These are phyloP conservation scores for Polygonum aviculare DNA, from an alignment of 148 eudicot genomes.

Conservation along the genomic window DNA sequence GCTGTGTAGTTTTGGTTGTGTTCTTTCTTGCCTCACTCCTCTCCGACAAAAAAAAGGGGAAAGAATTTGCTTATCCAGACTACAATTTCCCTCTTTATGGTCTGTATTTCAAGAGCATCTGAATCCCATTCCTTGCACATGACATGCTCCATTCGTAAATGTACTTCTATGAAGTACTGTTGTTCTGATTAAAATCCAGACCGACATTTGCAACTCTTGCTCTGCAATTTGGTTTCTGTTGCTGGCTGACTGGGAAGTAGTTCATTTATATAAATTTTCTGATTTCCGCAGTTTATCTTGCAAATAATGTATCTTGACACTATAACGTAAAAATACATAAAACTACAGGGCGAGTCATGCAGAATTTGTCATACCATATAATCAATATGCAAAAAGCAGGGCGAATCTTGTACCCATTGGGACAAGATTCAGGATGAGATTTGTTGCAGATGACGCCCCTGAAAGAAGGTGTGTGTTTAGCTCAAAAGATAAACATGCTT, in stretches of 20 bases:
- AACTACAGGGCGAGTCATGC: conserved; percentile 66
- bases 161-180: background rate
- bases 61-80: background rate
- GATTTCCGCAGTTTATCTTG: background rate
- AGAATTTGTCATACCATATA: conserved; percentile 66
- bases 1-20: background rate
- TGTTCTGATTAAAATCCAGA: too few species aligned
- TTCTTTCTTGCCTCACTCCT: too few species aligned
- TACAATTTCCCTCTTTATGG: background rate
- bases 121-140: background rate
- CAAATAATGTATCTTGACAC: background rate
- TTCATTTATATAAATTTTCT: background rate
- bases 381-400: conserved; percentile 39
- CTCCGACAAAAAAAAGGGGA: background rate
- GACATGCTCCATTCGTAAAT: background rate
- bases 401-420: conserved; percentile 39
- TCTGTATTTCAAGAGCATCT: background rate
- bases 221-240: background rate
- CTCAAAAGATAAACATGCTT: background rate
- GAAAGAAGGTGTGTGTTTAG: conserved; percentile 52
- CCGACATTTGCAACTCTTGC: background rate
- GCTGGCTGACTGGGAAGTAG: background rate
- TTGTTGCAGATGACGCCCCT: conserved; percentile 68
- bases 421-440: conserved; percentile 69
- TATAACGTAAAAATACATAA: background rate